Base-by-base conservation (phyloP, 2,329 filamentous ascomycete genomes). In the Fusarium abutilonis region DNA sequence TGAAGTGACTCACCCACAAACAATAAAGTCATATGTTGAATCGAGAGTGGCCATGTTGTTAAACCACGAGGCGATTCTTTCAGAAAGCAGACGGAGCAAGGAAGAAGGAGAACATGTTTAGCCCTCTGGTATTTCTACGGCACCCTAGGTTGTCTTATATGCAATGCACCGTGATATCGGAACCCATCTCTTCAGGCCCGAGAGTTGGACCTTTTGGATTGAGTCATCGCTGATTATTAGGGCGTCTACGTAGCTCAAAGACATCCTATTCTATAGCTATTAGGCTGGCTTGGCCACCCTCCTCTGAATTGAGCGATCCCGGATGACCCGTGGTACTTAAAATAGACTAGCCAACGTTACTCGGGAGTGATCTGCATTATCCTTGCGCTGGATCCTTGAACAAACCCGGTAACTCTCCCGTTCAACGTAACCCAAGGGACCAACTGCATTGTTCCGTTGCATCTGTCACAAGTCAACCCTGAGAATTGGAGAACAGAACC, bases 1-100 rank as follows among this genome's bases (percentile, higher is more conserved):
- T n/a, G 7, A 6, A n/a, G 35, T n/a, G 34, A 63, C 73, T 63
- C 57, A 74, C 74, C 74, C 74, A 53, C 73, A 76, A 31, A 76
- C 52, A 42, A 76, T 71, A 43, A 75, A 76, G 48, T 76, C 74
- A 34, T 72, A 76, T 41, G 62, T 54, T 19, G 47, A 49, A 34
- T 68, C 60, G n/a, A 50, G 56, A 43, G 49, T 32, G 54, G 66
- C 52, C 68, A 70, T 70, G 4, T 19, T 64, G 9, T 34, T 15
- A 26, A 26, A 34, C 21, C 34, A 10, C 3, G 7, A 13, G 11
- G 11, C 11, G 3, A 14, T 6, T 17, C 28, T 29, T n/a, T 40
- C 15, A 28, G 19, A 13, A 9, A 19, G 19, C 19, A 4, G 19
- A 19, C 21, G 3, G n/a, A 28, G 11, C 6, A 17, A 17, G 23